Base-by-base conservation (phyloP, 2,329 filamentous ascomycete genomes). In the Ambrosiella xylebori region DNA sequence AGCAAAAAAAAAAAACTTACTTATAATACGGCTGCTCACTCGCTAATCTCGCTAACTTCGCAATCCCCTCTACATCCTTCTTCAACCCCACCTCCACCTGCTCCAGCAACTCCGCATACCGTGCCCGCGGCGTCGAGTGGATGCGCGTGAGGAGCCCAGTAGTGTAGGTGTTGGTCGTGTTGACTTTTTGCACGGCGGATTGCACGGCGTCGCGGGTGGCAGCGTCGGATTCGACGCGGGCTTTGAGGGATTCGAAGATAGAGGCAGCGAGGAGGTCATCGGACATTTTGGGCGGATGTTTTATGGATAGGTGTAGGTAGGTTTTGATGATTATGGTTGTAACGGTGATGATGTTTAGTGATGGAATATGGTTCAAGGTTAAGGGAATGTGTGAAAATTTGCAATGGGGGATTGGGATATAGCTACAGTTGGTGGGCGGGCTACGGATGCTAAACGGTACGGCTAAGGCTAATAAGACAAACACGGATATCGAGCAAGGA, bases 11-110 rank as follows among this genome's bases (percentile, higher is more conserved):
- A 8, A 12, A 35, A 12, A 61, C 71, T 52, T 67, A 96, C 78
- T 95, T 96, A 81, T 97, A 98, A 76, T 97, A 98, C 0, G 93
- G 91, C 66, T 94, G 85, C 68, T 86, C 78, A 35, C 88, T 90
- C 1, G 90, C 88, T 57, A 87, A 79, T 57, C 76, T 71, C 61
- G 81, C 79, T 50, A 98, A 79, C 63, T 84, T 81, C 59, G 74
- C 72, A 51, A 96, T 78, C 50, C 84, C 85, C 53, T 80, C 74
- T 58, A 86, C 78, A 68, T 95, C 82, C 40, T 85, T 79, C 62
- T 79, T 74, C 67, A 97, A 86, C 59, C 73, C 74, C n/a, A 80
- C 79, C 61, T 88, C 79, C 1, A 88, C 83, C 63, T 86, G 79
- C 9, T 77, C 73, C 49, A 95, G 76, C 39, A 96, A 57, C 59